phyloP scores from a whole-genome alignment of 2,329 filamentous ascomycete species.

The Aspergillus fijiensis region DNA sequence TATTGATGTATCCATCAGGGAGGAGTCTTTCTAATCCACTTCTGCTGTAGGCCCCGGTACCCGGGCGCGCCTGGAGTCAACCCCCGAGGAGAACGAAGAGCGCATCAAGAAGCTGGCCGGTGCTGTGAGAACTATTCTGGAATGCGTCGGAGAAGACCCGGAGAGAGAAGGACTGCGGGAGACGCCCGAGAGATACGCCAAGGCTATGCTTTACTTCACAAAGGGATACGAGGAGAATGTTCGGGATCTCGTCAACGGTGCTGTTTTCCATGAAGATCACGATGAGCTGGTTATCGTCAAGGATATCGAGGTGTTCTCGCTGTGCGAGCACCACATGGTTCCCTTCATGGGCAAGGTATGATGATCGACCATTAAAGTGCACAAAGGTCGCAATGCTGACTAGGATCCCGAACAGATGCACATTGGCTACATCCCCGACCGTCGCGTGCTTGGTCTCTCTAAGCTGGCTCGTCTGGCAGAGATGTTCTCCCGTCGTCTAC shows the following conservation, averaged over 20 bases:
- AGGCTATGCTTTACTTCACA: constrained; percentile 93
- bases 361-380: neutral
- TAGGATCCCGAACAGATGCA: constrained; percentile 69
- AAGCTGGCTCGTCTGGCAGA: constrained; percentile 95
- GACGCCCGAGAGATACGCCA: constrained; percentile 83
- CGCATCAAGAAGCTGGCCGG: constrained; percentile 61
- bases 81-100: constrained; percentile 57
- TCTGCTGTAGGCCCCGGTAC: constrained; percentile 45
- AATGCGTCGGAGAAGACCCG: constrained; percentile 66
- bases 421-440: constrained; percentile 93
- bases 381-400: constrained; percentile 5
- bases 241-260: constrained; percentile 84
- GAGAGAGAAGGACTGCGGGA: constrained; percentile 63
- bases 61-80: constrained; percentile 55
- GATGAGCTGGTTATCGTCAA: constrained; percentile 98
- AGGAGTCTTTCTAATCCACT: constrained; percentile 8
- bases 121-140: constrained; percentile 62
- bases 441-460: constrained; percentile 89
- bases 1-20: constrained; percentile 12
- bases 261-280: constrained; percentile 94
- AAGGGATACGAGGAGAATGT: constrained; percentile 97
- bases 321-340: constrained; percentile 97
- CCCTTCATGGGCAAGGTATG: constrained; percentile 90
- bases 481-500: constrained; percentile 89
- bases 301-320: constrained; percentile 90